Conservation (phyloP, 768 basidiomycete genomes). For the Rhodosporidiobolus odoratus region DNA sequence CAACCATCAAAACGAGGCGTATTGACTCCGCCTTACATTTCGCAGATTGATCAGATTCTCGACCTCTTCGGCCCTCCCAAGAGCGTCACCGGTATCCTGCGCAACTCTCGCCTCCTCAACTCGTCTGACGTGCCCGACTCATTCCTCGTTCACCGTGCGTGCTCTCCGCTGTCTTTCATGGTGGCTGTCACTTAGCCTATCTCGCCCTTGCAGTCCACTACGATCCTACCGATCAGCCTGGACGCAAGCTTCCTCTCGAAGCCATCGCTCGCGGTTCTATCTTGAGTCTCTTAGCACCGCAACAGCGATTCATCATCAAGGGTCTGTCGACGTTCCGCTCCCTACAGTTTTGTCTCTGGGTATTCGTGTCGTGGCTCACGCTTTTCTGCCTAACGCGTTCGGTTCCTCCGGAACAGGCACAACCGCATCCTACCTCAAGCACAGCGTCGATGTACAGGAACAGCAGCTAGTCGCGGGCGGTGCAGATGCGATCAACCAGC, state of each 20-base stretch:
- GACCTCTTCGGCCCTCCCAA: constrained; percentile 69
- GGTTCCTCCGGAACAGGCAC: no score
- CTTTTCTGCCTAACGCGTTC: no score
- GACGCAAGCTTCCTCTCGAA: constrained; percentile 52
- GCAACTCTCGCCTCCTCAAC: constrained; percentile 59
- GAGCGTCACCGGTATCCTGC: constrained; percentile 62
- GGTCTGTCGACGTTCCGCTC: no score
- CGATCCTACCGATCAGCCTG: constrained; percentile 37
- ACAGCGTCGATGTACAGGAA: constrained; percentile 73
- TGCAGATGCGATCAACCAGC: constrained; percentile 44
- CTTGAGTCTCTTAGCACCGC: constrained; percentile 61
- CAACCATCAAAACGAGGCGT: not conserved
- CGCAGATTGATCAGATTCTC: constrained; percentile 64
- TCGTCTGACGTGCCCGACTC: constrained; percentile 47
- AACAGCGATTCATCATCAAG: constrained; percentile 66
- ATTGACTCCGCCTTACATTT: not conserved
- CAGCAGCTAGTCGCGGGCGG: constrained; percentile 59
- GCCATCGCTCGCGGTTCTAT: constrained; percentile 65
- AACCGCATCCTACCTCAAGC: constrained; percentile 52
- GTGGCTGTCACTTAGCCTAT: not conserved
- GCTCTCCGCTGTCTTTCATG: not conserved
- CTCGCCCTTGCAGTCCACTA: constrained; percentile 50
- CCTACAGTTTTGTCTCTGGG: constrained; percentile 54
- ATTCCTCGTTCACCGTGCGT: constrained; percentile 41
- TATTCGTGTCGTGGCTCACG: not conserved